Evolutionary conservation across 306 rosid species (phyloP), one percentile per base, ranked within the genome.

Genomic region (Pyrus bretschneideri): DNA sequence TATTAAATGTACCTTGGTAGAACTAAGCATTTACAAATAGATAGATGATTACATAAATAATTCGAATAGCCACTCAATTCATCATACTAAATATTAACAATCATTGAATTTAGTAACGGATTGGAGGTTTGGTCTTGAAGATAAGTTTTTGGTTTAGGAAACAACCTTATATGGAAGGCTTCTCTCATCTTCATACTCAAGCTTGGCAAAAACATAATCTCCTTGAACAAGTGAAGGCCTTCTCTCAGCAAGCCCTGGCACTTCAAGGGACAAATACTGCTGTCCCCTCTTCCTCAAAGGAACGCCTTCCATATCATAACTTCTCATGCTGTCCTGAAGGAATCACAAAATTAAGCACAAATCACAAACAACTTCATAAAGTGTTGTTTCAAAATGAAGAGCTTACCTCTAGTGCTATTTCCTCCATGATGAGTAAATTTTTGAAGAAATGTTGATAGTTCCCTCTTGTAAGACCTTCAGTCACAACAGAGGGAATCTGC

Each of bases 171-270:
- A 92, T 18, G 71, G 64, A 23, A 59, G 22, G 61, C 67, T 12
- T 38, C 38, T 13, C 49, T 40, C 85, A 59, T 80, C 64, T 74
- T 44, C 76, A 46, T 61, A 72, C 23, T 70, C 83, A 70, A 81
- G 86, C 86, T 80, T 92, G 76, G 90, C 97, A 68, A 83, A 81
- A 42, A 95, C 89, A 80, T 0, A 64, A 82, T 95, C 99, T 74
- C 97, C 97, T 31, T 81, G 92, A 80, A 95, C 97, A 69, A 95
- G 96, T 49, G 97, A 95, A 14, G 97, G 99, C 73, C 99, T 88
- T 86, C 88, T 83, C 87, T 95, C 97, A 23, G 99, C 99, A 58
- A 92, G 97, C 79, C 99, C 97, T 7, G 92, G 97, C 68, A 95
- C 99, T 84, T 57, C 96, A 80, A 95, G 81, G 60, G 92, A 77